Evolutionary conservation across 495 filamentous ascomycete genomes (phyloP).

Genomic region (Cercophora newfieldiana): DNA sequence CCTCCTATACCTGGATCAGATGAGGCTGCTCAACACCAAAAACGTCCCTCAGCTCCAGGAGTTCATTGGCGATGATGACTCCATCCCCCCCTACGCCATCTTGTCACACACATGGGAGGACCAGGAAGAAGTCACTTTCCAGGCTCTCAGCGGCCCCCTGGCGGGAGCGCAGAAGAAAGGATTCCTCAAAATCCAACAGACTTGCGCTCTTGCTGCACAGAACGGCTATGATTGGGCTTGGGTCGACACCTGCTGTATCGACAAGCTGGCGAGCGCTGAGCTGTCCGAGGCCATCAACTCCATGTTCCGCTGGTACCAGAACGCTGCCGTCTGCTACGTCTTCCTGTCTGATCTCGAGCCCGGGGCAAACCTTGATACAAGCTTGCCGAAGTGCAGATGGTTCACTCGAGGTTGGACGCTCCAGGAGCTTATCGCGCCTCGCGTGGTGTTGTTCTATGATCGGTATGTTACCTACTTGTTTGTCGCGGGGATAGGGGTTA

Average conservation of each 20-base stretch:
- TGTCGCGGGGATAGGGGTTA: not conserved
- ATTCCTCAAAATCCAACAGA: not conserved
- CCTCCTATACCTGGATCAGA: not conserved
- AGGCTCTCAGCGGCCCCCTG: not conserved
- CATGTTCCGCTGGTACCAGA: conserved; percentile 4
- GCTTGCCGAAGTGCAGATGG: not conserved
- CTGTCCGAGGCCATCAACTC: not conserved
- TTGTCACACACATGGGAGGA: conserved; percentile 7
- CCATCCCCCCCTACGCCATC: not conserved
- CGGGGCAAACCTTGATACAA: not conserved
- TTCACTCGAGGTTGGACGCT: conserved; percentile 1
- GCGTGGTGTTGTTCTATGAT: not conserved
- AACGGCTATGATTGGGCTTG: not conserved
- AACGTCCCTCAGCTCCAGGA: not conserved
- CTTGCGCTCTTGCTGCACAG: not conserved
- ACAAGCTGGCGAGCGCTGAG: not conserved
- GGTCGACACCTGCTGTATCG: conserved; percentile 9
- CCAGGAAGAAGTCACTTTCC: not conserved
- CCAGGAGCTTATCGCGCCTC: conserved; percentile 3
- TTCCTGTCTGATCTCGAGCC: not conserved
- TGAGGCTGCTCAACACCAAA: not conserved
- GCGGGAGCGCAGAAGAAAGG: not conserved
- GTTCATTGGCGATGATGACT: not conserved
- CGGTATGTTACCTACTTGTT: not conserved
- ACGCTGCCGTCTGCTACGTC: conserved; percentile 1